Evolutionary conservation across 2,329 filamentous ascomycete genomes (phyloP), one percentile per base, ranked within the genome.

Genomic region (Sporothrix dimorphospora): DNA sequence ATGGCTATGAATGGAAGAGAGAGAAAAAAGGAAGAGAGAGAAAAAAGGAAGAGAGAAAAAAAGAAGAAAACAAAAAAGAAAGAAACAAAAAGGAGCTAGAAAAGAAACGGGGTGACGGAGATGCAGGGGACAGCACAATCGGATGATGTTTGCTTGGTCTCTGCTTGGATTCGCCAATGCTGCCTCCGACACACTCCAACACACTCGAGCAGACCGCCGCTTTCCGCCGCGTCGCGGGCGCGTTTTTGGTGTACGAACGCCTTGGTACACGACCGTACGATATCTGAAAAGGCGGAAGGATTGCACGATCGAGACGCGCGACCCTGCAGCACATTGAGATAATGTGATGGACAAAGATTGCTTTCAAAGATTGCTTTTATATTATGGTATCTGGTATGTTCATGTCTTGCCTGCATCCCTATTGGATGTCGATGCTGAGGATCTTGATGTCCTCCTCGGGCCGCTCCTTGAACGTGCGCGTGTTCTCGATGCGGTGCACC

Each of bases 371-470:
- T 38, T 14, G 59, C 63, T 51, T 67, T 67, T 38, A 24, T 51
- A 53, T 67, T 67, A 34, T 53, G 67, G 67, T 59, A 70, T 59
- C 34, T 34, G 16, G 34, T 59, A 45, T n/a, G n/a, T n/a, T n/a
- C n/a, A n/a, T n/a, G n/a, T 38, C 40, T 34, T 14, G 34, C 24
- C 8, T 11, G 5, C 30, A 34, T 3, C 42, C 30, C 77, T 85
- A 88, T 74, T 82, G 77, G 72, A 89, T 82, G 77, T 90, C 88
- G 77, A 99, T 97, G 79, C 93, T 98, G 72, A 99, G 89, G 76
- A 99, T 97, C 83, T 97, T 98, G 78, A 99, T 94, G 80, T 99
- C 96, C 78, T 97, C 94, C 81, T 97, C 93, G 0, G 96, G 96
- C 84, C 95, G 97, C 83, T 99, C 97, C 85, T 91, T 91, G 81